These are phyloP conservation scores for Eucalyptus pumila DNA, from an alignment of 345 rosid genomes.

Conservation along the genomic window DNA sequence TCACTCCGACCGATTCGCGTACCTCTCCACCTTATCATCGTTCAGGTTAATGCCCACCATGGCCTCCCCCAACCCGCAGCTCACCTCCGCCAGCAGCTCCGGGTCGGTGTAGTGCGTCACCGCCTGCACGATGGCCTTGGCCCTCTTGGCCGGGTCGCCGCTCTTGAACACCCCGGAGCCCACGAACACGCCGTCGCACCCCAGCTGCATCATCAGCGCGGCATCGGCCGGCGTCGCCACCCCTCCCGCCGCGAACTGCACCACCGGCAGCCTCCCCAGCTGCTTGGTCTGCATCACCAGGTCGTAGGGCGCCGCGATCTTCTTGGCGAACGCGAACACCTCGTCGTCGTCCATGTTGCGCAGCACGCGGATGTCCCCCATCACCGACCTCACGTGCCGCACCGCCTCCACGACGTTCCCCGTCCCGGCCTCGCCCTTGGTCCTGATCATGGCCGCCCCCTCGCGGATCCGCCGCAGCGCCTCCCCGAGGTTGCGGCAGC, in stretches of 20 bases:
- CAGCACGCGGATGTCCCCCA: slow-evolving; percentile 16
- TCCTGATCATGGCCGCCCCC: slow-evolving; percentile 30
- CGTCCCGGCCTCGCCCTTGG: slow-evolving; percentile 31
- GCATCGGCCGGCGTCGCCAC: slow-evolving; percentile 31
- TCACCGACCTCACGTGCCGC: slow-evolving; percentile 25
- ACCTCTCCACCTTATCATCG: slow-evolving; percentile 20
- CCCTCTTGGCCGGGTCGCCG: slow-evolving; percentile 20
- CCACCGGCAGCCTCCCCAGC: slow-evolving; percentile 33
- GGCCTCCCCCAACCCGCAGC: slow-evolving; percentile 25
- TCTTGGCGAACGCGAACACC: slow-evolving; percentile 22
- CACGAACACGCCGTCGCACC: slow-evolving; percentile 22
- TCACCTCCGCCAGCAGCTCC: slow-evolving; percentile 16
- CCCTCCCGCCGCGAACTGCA: slow-evolving; percentile 25
- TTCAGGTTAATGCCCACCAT: slow-evolving; percentile 22
- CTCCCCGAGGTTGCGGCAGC: slow-evolving; percentile 27
- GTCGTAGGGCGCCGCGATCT: slow-evolving; percentile 19
- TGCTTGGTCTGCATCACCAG: slow-evolving; percentile 34
- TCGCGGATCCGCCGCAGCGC: slow-evolving; percentile 23
- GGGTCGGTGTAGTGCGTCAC: slow-evolving; percentile 27
- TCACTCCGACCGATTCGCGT: slow-evolving; percentile 16
- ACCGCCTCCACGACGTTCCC: slow-evolving; percentile 27
- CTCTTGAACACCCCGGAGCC: slow-evolving; percentile 28
- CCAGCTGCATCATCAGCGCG: slow-evolving; percentile 28
- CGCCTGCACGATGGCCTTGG: slow-evolving; percentile 22
- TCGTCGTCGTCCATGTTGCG: slow-evolving; percentile 30